phyloP scores from a whole-genome alignment of 306 rosid genomes.

The Astragalus membranaceus region DNA sequence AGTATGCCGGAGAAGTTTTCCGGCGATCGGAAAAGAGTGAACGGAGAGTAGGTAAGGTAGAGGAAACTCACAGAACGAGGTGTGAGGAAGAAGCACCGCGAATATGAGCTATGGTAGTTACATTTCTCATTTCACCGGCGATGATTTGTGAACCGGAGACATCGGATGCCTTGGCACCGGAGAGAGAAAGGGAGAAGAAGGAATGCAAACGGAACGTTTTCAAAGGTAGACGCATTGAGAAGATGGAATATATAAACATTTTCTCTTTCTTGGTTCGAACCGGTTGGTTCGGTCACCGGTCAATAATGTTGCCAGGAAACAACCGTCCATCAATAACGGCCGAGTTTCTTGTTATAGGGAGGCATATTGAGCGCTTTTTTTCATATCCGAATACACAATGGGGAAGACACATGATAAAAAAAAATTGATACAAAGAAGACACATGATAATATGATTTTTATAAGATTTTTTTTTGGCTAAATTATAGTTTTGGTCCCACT shows the following conservation, averaged over 20 bases:
- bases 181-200: conserved; percentile 32
- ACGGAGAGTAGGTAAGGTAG: neutral
- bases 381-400: no score
- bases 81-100: neutral
- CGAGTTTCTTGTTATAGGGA: neutral
- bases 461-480: no score
- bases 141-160: conserved; percentile 21
- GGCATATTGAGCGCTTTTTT: neutral
- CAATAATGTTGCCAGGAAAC: conserved; percentile 25
- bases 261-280: conserved; percentile 41
- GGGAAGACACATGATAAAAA: neutral
- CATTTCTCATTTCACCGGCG: conserved; percentile 28
- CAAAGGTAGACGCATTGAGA: conserved; percentile 38
- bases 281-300: conserved; percentile 57
- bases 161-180: conserved; percentile 26
- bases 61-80: conserved; percentile 5
- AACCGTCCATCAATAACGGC: conserved; percentile 32
- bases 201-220: conserved; percentile 35
- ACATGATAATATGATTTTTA: no score
- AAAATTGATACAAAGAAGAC: no score
- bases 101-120: neutral
- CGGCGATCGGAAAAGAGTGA: conserved; percentile 1
- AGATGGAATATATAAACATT: conserved; percentile 58
- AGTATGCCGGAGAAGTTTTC: conserved; percentile 29
- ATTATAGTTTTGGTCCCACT: no score